Evolutionary conservation across 306 rosid genomes (phyloP).

Genomic region (Arachis hypogaea): DNA sequence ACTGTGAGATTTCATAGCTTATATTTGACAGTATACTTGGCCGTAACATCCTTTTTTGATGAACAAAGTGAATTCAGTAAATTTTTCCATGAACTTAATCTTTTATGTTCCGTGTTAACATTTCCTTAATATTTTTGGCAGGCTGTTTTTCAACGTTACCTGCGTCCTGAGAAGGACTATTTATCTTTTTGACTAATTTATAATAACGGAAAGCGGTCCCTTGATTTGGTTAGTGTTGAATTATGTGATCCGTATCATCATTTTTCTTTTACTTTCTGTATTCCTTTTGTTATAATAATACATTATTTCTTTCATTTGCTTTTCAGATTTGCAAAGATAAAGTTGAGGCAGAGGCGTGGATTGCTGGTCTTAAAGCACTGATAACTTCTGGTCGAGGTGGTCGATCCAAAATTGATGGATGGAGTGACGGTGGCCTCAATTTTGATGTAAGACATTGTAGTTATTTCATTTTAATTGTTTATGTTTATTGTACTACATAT

Average conservation of each 20-base stretch:
- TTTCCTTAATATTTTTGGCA: slow-evolving; percentile 43
- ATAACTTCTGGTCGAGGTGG: slow-evolving; percentile 92
- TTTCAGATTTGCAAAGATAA: slow-evolving; percentile 95
- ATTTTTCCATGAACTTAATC: slow-evolving; percentile 33
- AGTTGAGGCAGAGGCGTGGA: slow-evolving; percentile 97
- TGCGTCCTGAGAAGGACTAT: slow-evolving; percentile 77
- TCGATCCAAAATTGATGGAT: slow-evolving; percentile 96
- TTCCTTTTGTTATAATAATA: slow-evolving; percentile 1
- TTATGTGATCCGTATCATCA: slow-evolving; percentile 12
- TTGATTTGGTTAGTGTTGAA: slow-evolving; percentile 81
- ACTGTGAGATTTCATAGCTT: slow-evolving; percentile 69
- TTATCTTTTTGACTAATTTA: slow-evolving; percentile 91
- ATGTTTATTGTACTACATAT: slow-evolving; percentile 13
- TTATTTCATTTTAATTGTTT: slow-evolving; percentile 27
- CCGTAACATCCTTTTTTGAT: slow-evolving; percentile 25
- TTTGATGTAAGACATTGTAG: slow-evolving; percentile 67
- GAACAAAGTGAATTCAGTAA: slow-evolving; percentile 18
- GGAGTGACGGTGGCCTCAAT: slow-evolving; percentile 93
- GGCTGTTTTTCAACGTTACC: slow-evolving; percentile 92
- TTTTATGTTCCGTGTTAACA: slow-evolving; percentile 11
- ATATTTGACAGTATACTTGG: slow-evolving; percentile 28
- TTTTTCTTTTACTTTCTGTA: slow-evolving; percentile 14
- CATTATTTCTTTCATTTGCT: slow-evolving; percentile 2
- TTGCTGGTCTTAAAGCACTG: slow-evolving; percentile 83
- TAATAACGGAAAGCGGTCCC: slow-evolving; percentile 86